Conservation (phyloP, 1,284 basidiomycete genomes). For the Sporisorium scitamineum region DNA sequence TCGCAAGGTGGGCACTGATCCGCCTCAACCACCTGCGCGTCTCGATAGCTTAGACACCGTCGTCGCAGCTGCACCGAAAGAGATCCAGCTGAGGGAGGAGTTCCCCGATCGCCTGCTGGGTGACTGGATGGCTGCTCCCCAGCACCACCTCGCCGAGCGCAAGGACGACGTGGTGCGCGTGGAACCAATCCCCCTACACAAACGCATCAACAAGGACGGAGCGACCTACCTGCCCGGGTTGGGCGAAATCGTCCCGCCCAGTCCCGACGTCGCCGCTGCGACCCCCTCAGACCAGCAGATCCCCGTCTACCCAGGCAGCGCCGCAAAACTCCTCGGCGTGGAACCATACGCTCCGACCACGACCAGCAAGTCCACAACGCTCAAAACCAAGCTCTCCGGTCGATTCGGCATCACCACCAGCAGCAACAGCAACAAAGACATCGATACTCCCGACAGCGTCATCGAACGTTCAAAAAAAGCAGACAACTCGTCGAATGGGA, state of each 20-base stretch:
- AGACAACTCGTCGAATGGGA: slow-evolving; percentile 13
- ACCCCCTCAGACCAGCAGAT: slow-evolving; percentile 4
- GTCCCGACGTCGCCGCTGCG: slow-evolving; percentile 17
- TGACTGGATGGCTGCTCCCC: slow-evolving; percentile 50
- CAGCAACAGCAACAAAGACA: background rate
- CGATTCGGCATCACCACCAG: slow-evolving; percentile 15
- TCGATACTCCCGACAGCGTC: no score
- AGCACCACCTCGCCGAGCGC: background rate
- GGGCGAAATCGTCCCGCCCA: slow-evolving; percentile 41
- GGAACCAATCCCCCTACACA: slow-evolving; percentile 28
- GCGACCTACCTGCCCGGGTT: slow-evolving; percentile 29
- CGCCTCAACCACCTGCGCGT: slow-evolving; percentile 24
- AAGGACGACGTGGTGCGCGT: slow-evolving; percentile 9
- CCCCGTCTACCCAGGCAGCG: slow-evolving; percentile 11
- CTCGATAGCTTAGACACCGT: slow-evolving; percentile 28
- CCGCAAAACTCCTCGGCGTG: slow-evolving; percentile 18
- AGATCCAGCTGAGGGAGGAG: slow-evolving; percentile 26
- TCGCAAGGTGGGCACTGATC: slow-evolving; percentile 25
- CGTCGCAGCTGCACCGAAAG: slow-evolving; percentile 39
- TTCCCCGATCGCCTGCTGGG: slow-evolving; percentile 40
- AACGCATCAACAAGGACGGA: slow-evolving; percentile 24
- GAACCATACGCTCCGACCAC: slow-evolving; percentile 1
- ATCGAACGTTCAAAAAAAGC: background rate
- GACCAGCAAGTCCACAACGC: background rate
- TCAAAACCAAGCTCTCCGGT: slow-evolving; percentile 38